Evolutionary conservation across 1,284 basidiomycete genomes (phyloP).

Genomic region (Irpex sp.): DNA sequence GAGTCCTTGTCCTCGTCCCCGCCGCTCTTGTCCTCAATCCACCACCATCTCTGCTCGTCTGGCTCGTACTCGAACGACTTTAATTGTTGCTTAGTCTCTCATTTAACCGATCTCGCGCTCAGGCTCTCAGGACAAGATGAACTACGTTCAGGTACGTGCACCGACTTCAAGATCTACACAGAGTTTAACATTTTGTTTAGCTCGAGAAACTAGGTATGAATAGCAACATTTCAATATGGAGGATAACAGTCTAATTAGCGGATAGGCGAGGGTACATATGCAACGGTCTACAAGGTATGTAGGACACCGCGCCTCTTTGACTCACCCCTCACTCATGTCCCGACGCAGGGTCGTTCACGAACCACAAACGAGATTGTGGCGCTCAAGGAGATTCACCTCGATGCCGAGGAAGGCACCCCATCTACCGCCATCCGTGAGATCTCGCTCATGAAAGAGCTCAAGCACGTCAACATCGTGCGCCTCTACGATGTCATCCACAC

Average conservation of each 20-base stretch:
- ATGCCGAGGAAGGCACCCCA: constrained; percentile 93
- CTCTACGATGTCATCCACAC: constrained; percentile 98
- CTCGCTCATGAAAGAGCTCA: constrained; percentile 94
- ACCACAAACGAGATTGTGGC: constrained; percentile 89
- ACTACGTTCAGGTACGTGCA: constrained; percentile 60
- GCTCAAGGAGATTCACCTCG: constrained; percentile 91
- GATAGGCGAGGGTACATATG: constrained; percentile 79
- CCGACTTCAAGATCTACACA: neutral
- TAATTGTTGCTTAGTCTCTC: neutral
- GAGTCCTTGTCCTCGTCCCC: neutral
- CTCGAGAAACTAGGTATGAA: constrained; percentile 77
- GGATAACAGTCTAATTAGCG: neutral
- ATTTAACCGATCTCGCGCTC: neutral
- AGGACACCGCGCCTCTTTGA: neutral
- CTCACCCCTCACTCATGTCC: constrained; percentile 4
- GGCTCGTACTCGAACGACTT: neutral
- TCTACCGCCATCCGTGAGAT: constrained; percentile 95
- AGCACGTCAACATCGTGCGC: constrained; percentile 92
- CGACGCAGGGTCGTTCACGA: constrained; percentile 69
- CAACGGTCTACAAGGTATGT: constrained; percentile 85
- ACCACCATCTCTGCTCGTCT: neutral
- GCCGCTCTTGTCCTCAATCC: neutral
- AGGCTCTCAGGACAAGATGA: constrained; percentile 32
- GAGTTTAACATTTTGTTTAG: constrained; percentile 32
- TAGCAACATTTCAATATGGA: neutral